Evolutionary conservation across 768 basidiomycete genomes (phyloP).

Genomic region (Lactarius hatsudake): DNA sequence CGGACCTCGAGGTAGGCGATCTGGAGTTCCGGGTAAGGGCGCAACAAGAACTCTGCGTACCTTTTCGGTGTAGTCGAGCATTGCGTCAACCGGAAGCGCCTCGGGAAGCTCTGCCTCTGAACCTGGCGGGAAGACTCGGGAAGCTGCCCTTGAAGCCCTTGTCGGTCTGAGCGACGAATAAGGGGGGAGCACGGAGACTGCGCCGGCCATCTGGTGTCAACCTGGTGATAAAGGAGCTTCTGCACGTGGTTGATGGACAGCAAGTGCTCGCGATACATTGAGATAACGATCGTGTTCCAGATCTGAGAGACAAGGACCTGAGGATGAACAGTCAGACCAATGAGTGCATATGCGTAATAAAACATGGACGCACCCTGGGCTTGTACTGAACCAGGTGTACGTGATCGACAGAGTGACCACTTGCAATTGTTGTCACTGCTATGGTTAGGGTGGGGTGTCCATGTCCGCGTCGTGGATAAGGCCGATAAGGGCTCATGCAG

Average conservation of each 20-base stretch:
- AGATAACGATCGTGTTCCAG: slow-evolving; percentile 99
- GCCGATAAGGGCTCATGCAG: too few species aligned
- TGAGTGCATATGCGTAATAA: neutral
- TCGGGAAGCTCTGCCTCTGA: too few species aligned
- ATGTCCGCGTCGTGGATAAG: too few species aligned
- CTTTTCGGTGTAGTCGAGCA: slow-evolving; percentile 99
- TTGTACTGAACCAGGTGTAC: slow-evolving; percentile 76
- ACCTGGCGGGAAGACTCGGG: too few species aligned
- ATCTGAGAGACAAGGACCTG: slow-evolving; percentile 98
- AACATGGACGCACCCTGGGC: slow-evolving; percentile 72
- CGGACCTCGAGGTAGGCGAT: slow-evolving; percentile 98
- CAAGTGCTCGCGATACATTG: slow-evolving; percentile 99
- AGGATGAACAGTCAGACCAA: neutral
- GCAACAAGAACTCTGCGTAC: slow-evolving; percentile 88
- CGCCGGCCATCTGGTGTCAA: slow-evolving; percentile 87
- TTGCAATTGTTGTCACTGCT: too few species aligned
- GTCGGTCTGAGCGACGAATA: slow-evolving; percentile 96
- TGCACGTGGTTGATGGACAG: slow-evolving; percentile 98
- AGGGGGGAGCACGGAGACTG: slow-evolving; percentile 90
- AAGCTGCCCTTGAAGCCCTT: slow-evolving; percentile 78
- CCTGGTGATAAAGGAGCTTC: slow-evolving; percentile 95
- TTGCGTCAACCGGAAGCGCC: slow-evolving; percentile 92
- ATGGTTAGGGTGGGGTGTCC: too few species aligned
- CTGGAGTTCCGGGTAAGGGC: slow-evolving; percentile 91
- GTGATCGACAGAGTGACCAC: too few species aligned